Conservation (phyloP, 2,329 filamentous ascomycete species). For the Aureobasidium zeae region DNA sequence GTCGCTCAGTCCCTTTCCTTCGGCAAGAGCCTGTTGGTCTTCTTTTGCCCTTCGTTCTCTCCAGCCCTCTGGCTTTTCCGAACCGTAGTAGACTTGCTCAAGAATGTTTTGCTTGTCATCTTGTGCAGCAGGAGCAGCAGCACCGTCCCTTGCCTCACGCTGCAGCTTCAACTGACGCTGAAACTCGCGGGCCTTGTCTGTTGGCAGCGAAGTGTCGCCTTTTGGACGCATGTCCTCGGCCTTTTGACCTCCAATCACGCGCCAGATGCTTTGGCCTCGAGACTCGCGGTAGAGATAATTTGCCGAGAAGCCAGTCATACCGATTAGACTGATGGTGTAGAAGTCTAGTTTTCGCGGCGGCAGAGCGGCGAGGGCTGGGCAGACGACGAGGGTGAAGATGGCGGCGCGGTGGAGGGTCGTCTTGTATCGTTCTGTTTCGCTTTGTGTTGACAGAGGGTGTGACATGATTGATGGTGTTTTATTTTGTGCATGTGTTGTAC, state of each 20-base stretch:
- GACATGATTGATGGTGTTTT: conserved; percentile 19
- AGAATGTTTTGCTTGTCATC: conserved; percentile 22
- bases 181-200: conserved; percentile 30
- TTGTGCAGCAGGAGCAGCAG: conserved; percentile 19
- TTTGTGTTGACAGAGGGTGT: conserved; percentile 21
- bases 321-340: conserved; percentile 47
- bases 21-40: conserved; percentile 34
- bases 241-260: conserved; percentile 21
- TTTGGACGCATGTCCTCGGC: conserved; percentile 5
- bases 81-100: conserved; percentile 32
- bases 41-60: conserved; percentile 35
- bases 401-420: conserved; percentile 36
- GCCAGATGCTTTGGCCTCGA: conserved; percentile 33
- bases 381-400: conserved; percentile 41
- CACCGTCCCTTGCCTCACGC: conserved; percentile 29
- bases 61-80: conserved; percentile 36
- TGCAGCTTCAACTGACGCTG: conserved; percentile 32
- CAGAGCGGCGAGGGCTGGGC: conserved; percentile 46
- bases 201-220: conserved; percentile 25
- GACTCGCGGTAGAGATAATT: conserved; percentile 40
- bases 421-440: conserved; percentile 20
- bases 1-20: conserved; percentile 30
- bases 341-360: conserved; percentile 55
- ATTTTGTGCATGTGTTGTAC: background rate
- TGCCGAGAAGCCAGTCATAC: conserved; percentile 41